These are phyloP conservation scores for Proliferodiscus dingleyae DNA, from an alignment of 2,329 filamentous ascomycete genomes.

Conservation along the genomic window DNA sequence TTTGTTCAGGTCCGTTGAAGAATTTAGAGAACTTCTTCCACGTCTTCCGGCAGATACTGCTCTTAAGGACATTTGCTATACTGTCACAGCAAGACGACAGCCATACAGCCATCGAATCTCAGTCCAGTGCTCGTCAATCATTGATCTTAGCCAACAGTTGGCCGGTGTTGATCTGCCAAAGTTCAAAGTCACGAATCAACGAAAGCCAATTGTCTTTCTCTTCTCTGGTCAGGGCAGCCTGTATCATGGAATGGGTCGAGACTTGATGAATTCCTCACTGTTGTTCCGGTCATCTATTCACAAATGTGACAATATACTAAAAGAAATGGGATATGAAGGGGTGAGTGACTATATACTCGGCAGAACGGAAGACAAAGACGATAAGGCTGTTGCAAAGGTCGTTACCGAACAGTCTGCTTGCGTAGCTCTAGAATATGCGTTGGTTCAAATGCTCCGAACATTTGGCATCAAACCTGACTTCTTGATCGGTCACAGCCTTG, in stretches of 20 bases:
- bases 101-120: background rate
- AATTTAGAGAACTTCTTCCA: background rate
- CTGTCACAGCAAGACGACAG: background rate
- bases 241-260: background rate
- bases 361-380: too few relatives aligned
- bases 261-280: background rate
- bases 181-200: background rate
- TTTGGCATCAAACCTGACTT: background rate
- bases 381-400: background rate
- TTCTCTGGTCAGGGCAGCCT: background rate
- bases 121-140: background rate
- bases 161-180: background rate
- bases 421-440: background rate
- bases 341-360: background rate
- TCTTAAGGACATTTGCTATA: background rate
- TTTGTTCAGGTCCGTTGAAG: background rate
- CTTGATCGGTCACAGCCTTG: background rate
- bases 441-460: background rate
- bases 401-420: background rate
- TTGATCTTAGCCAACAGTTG: background rate
- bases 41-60: background rate
- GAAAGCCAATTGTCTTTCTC: background rate
- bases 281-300: background rate
- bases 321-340: background rate
- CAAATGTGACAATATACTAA: background rate